Conservation (phyloP, 805 yeast genomes). For the Cyberlindnera meyerae region DNA sequence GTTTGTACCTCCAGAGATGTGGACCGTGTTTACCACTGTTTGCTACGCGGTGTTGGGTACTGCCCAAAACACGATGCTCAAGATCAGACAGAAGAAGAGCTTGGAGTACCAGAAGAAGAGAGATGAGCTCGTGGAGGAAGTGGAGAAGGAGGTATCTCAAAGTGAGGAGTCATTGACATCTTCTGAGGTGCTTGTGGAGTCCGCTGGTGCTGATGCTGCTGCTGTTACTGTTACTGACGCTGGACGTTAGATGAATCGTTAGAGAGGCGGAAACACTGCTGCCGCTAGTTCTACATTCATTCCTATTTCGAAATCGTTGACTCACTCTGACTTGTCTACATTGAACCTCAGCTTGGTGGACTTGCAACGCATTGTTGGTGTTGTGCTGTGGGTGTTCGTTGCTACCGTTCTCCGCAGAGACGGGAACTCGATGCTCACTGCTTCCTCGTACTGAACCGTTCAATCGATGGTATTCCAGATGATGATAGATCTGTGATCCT, state of each 20-base stretch:
- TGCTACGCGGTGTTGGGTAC: slow-evolving; percentile 60
- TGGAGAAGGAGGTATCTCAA: slow-evolving; percentile 8
- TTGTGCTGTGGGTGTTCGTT: slow-evolving; percentile 9
- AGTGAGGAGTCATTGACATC: slow-evolving; percentile 10
- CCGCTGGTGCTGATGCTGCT: too few species aligned
- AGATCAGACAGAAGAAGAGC: slow-evolving; percentile 29
- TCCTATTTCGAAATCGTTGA: not conserved
- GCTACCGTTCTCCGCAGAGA: too few species aligned
- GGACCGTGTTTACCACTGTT: slow-evolving; percentile 60
- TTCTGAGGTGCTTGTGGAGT: slow-evolving; percentile 11
- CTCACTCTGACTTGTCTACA: too few species aligned
- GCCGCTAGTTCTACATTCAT: too few species aligned
- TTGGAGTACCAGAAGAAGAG: slow-evolving; percentile 18
- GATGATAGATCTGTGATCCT: too few species aligned
- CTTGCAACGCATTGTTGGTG: slow-evolving; percentile 6
- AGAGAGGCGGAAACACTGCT: too few species aligned
- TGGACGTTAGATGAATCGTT: too few species aligned
- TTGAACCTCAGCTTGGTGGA: slow-evolving; percentile 1
- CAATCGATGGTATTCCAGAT: too few species aligned
- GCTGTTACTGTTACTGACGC: too few species aligned
- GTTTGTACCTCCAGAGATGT: slow-evolving; percentile 49
- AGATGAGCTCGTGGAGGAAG: slow-evolving; percentile 19
- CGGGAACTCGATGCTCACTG: too few species aligned
- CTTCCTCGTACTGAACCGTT: too few species aligned
- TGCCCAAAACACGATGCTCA: slow-evolving; percentile 52